Percentiles rank a stretch among this genome's conserved stretches.
These are phyloP conservation scores for Spergularia azorica DNA, from an alignment of 179 eudicot species.

Conservation along the genomic window DNA sequence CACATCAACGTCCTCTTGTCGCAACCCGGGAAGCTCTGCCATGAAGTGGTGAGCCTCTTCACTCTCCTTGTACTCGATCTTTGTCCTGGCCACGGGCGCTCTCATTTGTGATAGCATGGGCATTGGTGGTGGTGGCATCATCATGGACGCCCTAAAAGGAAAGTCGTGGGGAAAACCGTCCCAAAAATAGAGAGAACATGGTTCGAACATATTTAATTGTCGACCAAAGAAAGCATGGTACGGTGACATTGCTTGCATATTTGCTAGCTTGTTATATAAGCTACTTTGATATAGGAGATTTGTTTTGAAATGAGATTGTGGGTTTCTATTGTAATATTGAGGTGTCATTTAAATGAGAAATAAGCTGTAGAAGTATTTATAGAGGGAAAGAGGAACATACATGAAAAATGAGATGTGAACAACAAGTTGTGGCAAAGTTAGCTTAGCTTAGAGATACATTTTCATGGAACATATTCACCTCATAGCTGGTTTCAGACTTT, in stretches of 20 bases:
- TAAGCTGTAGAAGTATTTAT: background rate
- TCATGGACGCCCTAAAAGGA: slow-evolving; percentile 21
- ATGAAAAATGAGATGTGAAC: no score
- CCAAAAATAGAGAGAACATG: slow-evolving; percentile 26
- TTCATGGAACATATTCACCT: background rate
- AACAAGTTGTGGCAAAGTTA: background rate
- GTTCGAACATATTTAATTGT: slow-evolving; percentile 23
- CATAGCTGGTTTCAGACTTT: no score
- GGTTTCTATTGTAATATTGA: background rate
- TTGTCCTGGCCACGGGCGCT: slow-evolving; percentile 14
- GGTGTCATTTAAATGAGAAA: background rate
- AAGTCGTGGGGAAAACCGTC: slow-evolving; percentile 24
- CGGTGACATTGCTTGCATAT: slow-evolving; percentile 29
- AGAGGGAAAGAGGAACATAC: background rate
- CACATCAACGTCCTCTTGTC: slow-evolving; percentile 38
- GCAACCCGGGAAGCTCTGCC: slow-evolving; percentile 35
- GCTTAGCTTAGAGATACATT: background rate
- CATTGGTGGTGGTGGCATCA: background rate
- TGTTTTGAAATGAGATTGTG: background rate
- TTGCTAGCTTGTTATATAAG: background rate
- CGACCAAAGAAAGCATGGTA: slow-evolving; percentile 21
- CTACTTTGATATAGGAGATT: background rate
- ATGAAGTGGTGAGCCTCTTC: slow-evolving; percentile 32
- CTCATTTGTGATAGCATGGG: background rate
- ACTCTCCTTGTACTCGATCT: slow-evolving; percentile 36